Conservation (phyloP, 2,329 filamentous ascomycete species). For the Pseudogymnoascus sp. region DNA sequence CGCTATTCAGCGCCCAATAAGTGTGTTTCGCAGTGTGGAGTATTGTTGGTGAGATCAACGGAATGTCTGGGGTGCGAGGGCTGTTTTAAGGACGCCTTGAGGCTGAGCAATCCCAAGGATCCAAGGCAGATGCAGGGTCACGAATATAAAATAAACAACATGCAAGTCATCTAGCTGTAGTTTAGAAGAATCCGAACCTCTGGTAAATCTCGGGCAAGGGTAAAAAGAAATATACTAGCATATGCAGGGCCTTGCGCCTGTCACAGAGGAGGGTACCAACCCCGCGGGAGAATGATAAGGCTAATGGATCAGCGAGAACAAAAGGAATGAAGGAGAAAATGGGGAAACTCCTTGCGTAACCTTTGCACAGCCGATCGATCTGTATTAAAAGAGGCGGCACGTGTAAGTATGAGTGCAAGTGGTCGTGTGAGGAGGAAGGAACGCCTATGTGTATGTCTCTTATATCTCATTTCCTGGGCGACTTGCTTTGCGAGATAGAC, state of each 20-base stretch:
- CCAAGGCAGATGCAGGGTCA: neutral
- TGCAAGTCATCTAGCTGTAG: conserved; percentile 5
- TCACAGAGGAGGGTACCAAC: neutral
- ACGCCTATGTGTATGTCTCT: neutral
- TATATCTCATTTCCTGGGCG: neutral
- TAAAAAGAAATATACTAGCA: neutral
- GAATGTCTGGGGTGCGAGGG: neutral
- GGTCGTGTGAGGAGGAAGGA: neutral
- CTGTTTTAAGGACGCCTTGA: neutral
- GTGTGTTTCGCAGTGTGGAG: neutral
- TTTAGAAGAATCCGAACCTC: neutral
- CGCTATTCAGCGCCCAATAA: conserved; percentile 10
- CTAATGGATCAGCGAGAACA: neutral
- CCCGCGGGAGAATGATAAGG: neutral
- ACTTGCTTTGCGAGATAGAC: neutral
- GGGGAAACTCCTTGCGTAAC: neutral
- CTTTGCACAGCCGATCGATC: neutral
- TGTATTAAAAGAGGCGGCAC: neutral
- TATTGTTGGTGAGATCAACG: neutral
- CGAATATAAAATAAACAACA: neutral
- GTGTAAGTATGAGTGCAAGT: neutral
- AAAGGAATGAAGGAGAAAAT: neutral
- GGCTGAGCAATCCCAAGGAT: neutral
- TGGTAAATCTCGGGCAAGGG: neutral
- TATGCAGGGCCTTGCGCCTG: neutral